Conservation (phyloP, 371 early-diverging fungal genomes). For the Lichtheimia ramosa region DNA sequence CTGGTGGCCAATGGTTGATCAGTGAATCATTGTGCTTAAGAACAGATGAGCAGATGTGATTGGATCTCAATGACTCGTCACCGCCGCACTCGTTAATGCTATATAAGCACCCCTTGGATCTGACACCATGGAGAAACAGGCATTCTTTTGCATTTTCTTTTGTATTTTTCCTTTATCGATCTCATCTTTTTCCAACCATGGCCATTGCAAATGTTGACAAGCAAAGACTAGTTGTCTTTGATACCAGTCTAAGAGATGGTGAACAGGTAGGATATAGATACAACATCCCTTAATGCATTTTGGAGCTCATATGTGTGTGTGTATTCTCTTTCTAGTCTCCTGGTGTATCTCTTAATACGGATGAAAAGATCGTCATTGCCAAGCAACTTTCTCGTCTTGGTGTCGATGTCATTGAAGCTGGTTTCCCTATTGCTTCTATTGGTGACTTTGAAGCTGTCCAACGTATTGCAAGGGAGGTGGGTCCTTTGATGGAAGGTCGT, state of each 20-base stretch:
- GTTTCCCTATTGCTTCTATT: conserved; percentile 90
- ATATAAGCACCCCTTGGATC: conserved; percentile 7
- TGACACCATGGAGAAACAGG: neutral
- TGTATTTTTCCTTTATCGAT: neutral
- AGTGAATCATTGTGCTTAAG: conserved; percentile 14
- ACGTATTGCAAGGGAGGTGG: conserved; percentile 90
- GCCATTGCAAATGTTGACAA: conserved; percentile 21
- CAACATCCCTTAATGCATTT: neutral
- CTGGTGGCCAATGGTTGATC: conserved; percentile 6
- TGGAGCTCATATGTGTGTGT: neutral
- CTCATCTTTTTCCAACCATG: conserved; percentile 5
- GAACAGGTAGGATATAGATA: conserved; percentile 72
- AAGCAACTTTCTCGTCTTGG: conserved; percentile 87
- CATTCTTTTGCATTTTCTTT: neutral
- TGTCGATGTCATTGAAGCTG: conserved; percentile 94
- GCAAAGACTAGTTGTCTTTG: conserved; percentile 89
- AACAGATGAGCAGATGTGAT: neutral
- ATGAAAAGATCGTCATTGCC: conserved; percentile 94
- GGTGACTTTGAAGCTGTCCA: conserved; percentile 97
- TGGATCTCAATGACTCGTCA: conserved; percentile 7
- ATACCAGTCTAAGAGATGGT: conserved; percentile 94
- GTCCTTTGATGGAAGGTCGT: conserved; percentile 80
- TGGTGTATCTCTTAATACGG: conserved; percentile 88
- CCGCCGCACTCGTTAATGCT: neutral
- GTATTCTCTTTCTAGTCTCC: conserved; percentile 67